Conservation (phyloP, 31 red algal species). For the Asparagopsis taxiformis region DNA sequence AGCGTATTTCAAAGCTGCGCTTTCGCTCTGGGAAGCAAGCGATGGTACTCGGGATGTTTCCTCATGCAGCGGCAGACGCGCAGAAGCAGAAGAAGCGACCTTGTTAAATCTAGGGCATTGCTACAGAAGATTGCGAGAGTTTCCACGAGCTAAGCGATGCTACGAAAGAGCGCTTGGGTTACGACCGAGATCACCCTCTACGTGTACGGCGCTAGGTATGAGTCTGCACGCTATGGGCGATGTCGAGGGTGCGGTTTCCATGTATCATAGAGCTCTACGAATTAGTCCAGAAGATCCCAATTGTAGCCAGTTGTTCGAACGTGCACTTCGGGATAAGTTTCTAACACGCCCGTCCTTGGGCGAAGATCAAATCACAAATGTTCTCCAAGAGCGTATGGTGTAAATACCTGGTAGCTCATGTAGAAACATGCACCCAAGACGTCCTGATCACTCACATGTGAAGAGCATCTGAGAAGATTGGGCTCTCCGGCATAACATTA, state of each 20-base stretch:
- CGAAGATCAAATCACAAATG: background rate
- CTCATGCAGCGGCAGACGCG: conserved; percentile 36
- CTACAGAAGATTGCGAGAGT: conserved; percentile 53
- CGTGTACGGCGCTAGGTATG: conserved; percentile 66
- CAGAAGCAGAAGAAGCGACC: conserved; percentile 74
- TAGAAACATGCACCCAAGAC: background rate
- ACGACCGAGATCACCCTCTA: conserved; percentile 34
- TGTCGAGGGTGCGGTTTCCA: conserved; percentile 45
- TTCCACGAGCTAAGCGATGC: conserved; percentile 37
- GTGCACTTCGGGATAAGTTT: conserved; percentile 61
- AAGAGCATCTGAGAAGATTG: conserved; percentile 24
- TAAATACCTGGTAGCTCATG: background rate
- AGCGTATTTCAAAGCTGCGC: conserved; percentile 54
- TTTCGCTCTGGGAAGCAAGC: conserved; percentile 49
- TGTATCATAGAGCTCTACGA: conserved; percentile 74
- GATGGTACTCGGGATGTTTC: conserved; percentile 29
- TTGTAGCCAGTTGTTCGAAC: conserved; percentile 42
- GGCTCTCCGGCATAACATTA: conserved; percentile 22
- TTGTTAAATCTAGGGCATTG: conserved; percentile 67
- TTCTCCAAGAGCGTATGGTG: background rate
- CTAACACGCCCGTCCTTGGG: conserved; percentile 8
- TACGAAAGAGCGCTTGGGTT: conserved; percentile 54
- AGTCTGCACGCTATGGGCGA: conserved; percentile 62
- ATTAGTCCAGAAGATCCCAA: conserved; percentile 51
- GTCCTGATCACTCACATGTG: background rate